These are phyloP conservation scores for Geum urbanum DNA, from an alignment of 306 rosid species.

Conservation along the genomic window DNA sequence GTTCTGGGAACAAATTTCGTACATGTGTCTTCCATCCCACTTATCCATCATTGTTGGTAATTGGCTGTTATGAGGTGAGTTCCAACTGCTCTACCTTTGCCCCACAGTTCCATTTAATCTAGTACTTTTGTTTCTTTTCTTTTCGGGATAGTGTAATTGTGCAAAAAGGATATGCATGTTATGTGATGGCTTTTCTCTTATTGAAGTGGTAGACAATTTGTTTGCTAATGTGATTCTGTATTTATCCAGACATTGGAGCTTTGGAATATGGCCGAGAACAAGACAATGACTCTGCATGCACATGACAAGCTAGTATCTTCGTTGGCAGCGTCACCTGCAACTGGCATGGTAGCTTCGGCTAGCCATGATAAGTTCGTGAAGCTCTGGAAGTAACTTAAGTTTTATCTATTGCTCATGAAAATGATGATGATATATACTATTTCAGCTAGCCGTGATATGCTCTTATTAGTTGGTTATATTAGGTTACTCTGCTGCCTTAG, in stretches of 20 bases:
- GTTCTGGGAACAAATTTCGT: slow-evolving; percentile 41
- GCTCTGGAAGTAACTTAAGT: slow-evolving; percentile 57
- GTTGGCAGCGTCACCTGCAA: slow-evolving; percentile 50
- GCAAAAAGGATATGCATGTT: neutral
- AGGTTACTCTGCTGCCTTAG: neutral
- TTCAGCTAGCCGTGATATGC: neutral
- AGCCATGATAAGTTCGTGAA: slow-evolving; percentile 65
- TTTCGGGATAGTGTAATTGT: neutral
- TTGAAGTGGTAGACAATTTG: slow-evolving; percentile 9
- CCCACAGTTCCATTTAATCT: neutral
- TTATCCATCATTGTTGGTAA: slow-evolving; percentile 39
- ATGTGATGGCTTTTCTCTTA: neutral
- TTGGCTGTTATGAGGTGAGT: slow-evolving; percentile 64
- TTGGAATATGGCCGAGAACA: slow-evolving; percentile 59
- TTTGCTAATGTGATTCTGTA: slow-evolving; percentile 18
- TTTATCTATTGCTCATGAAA: neutral
- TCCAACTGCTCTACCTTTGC: slow-evolving; percentile 3
- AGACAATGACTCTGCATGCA: slow-evolving; percentile 44
- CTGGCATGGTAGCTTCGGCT: slow-evolving; percentile 66
- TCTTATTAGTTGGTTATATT: slow-evolving; percentile 10
- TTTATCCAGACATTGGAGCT: slow-evolving; percentile 52
- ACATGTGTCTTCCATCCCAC: slow-evolving; percentile 69
- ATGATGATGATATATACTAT: slow-evolving; percentile 4
- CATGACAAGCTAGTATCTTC: slow-evolving; percentile 60
- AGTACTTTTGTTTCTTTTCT: neutral